phyloP scores from a whole-genome alignment of 305 asterid genomes.

The Solanum hybrid region DNA sequence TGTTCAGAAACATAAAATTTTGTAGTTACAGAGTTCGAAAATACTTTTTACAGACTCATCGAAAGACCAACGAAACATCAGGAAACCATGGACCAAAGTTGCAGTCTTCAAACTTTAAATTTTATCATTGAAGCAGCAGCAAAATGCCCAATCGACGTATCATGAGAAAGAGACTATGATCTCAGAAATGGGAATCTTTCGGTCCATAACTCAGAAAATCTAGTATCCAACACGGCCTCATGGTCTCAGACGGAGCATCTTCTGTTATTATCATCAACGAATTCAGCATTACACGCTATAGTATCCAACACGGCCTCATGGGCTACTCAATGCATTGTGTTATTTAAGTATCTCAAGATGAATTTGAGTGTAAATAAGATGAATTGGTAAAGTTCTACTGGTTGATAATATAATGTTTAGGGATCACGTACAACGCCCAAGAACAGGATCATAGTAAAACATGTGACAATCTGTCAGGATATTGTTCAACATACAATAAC shows the following conservation, averaged over 20 bases:
- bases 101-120: not conserved
- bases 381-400: not conserved
- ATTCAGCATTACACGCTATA: not conserved
- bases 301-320: not conserved
- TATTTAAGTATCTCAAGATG: not conserved
- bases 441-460: not conserved
- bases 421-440: not conserved
- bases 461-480: not conserved
- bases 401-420: not conserved
- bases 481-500: slow-evolving; percentile 4
- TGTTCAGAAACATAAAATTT: not conserved
- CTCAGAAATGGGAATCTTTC: not conserved
- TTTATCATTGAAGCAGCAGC: not conserved
- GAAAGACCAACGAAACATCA: not conserved
- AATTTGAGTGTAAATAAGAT: not conserved
- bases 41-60: not conserved
- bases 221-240: not conserved
- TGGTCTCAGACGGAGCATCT: not conserved
- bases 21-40: not conserved
- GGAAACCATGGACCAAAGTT: not conserved
- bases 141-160: not conserved
- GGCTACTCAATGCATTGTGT: not conserved
- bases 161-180: not conserved
- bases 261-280: not conserved
- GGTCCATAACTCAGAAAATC: not conserved